Conservation (phyloP, 2,329 filamentous ascomycete genomes). For the Colletotrichum sp. region DNA sequence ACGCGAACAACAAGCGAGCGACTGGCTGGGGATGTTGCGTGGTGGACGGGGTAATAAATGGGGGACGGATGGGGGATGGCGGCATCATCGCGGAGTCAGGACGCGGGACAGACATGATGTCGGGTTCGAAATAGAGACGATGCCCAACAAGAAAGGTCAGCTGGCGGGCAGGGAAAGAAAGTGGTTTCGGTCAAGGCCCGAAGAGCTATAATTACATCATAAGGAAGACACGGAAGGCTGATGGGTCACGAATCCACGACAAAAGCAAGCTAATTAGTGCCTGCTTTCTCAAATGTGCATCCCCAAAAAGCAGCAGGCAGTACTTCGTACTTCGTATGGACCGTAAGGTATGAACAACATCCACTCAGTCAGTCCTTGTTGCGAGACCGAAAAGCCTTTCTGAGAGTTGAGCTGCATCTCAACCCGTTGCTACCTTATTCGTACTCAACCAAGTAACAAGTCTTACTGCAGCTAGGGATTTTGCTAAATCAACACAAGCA, state of each 20-base stretch:
- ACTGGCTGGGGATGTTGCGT: background rate
- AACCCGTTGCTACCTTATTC: background rate
- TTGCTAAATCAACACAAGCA: background rate
- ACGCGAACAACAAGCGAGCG: background rate
- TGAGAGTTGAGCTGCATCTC: background rate
- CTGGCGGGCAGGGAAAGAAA: background rate
- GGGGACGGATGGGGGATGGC: background rate
- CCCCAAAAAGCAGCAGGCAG: background rate
- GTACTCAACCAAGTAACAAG: background rate
- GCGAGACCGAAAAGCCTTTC: background rate
- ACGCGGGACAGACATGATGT: background rate
- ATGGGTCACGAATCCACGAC: background rate
- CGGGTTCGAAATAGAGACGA: background rate
- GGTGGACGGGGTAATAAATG: background rate
- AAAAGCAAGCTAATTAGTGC: background rate
- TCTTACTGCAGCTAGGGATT: background rate
- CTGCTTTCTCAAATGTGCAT: background rate
- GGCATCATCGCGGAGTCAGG: background rate
- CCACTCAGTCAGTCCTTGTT: background rate
- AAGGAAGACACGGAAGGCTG: background rate
- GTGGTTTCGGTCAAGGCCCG: slow-evolving; percentile 18
- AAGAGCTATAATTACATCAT: slow-evolving; percentile 19
- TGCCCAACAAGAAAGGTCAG: background rate
- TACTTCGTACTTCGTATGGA: background rate
- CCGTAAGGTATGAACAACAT: background rate